Base-by-base conservation (phyloP, 495 filamentous ascomycete genomes). In the Penicilliopsis zonata region DNA sequence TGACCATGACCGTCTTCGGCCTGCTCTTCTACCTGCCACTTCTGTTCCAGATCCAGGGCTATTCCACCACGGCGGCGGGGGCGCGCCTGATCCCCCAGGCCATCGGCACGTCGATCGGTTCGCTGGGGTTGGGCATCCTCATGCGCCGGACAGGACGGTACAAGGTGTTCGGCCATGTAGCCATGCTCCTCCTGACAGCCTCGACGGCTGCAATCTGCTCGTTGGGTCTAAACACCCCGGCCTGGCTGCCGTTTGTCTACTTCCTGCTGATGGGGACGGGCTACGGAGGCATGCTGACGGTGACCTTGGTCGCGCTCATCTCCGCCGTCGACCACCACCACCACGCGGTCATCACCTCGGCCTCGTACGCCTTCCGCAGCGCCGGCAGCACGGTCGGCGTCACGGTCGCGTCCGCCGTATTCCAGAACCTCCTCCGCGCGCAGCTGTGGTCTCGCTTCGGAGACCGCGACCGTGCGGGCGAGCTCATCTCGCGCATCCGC, bases 361-460 rank as follows among this genome's bases (percentile, higher is more conserved):
- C 82, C 2, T 84, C 76, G 0, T 94, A 85, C 42, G 79, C 80
- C 2, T 87, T 86, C 52, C 75, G 82, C 19, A 79, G 77, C 9
- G 85, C 86, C 0, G 87, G 87, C 5, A 74, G 74, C 18, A 86
- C 83, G 0, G 75, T 95, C 24, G 87, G 87, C 13, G 72, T 93
- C 38, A 82, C 85, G 0, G 55, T 88, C 30, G 78, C 80, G 4
- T 76, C 73, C 1, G 67, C 80, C 1, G 75, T 90, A 3, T 94
- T 90, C 45, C 84, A 93, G 47, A 90, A 90, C 22, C 47, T 60
- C 2, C 36, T 67, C 14, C 73, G 73, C 32, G 52, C 35, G 0
- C 51, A 66, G 4, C 65, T 95, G 1, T 80, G 76, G 65, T 60
- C 65, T 12, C 70, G 69, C 8, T 78, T 95, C 33, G 84, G 82